A percentile compares a stretch with the other conserved stretches of the same genome.
These are phyloP conservation scores for Calonectria pseudoturangicola DNA, from an alignment of 2,329 filamentous ascomycete species.

Conservation along the genomic window DNA sequence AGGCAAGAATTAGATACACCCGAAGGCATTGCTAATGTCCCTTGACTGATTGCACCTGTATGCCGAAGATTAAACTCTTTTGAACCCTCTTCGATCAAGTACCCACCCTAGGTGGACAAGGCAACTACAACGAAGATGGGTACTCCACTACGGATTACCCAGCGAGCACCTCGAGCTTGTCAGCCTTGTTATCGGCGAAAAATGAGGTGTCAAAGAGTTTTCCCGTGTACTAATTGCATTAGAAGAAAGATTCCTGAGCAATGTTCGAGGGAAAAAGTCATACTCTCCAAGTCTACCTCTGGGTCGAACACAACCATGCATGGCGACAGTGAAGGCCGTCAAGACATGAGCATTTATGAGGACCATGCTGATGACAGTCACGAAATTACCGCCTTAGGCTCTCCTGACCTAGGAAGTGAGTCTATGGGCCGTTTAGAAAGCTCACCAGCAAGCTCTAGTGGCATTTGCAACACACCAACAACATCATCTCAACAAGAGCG, in stretches of 20 bases:
- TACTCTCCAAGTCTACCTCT: background rate
- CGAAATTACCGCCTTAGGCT: background rate
- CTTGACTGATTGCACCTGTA: too few species aligned
- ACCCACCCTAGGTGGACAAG: too few species aligned
- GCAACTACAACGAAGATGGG: background rate
- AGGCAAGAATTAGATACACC: too few species aligned
- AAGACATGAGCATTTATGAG: too few species aligned
- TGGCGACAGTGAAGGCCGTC: background rate
- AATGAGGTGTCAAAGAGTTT: background rate
- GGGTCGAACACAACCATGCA: background rate
- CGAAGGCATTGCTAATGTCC: too few species aligned
- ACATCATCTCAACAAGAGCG: background rate
- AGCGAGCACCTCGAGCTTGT: background rate
- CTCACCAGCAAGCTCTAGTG: background rate
- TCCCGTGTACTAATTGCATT: background rate
- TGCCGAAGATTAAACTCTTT: too few species aligned
- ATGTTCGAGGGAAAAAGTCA: background rate
- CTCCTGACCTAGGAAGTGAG: background rate
- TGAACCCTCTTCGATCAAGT: too few species aligned
- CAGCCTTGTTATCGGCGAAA: constrained; percentile 6
- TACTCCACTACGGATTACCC: background rate
- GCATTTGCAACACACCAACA: background rate
- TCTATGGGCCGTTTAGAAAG: background rate
- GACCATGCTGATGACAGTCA: background rate
- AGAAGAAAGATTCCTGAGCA: background rate